Percentiles rank a stretch among this genome's conserved stretches.
Evolutionary conservation across 2,329 filamentous ascomycete species (phyloP).

Genomic region (Byssothecium circinans): DNA sequence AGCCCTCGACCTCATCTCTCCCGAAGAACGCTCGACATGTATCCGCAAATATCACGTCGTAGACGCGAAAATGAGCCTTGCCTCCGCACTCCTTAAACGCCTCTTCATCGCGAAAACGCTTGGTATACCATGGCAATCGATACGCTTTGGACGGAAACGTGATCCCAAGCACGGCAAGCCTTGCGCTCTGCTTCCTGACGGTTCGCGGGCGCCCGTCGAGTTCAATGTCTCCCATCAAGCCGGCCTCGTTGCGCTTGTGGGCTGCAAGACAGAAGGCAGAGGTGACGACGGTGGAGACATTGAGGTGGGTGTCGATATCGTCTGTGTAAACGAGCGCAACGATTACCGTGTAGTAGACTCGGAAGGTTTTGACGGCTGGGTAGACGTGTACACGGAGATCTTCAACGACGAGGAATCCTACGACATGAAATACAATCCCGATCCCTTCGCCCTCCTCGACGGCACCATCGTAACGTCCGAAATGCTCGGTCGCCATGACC

Average conservation of each 20-base stretch:
- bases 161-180: slow-evolving; percentile 55
- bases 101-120: slow-evolving; percentile 64
- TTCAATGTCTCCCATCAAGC: slow-evolving; percentile 83
- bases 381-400: slow-evolving; percentile 72
- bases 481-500: slow-evolving; percentile 48
- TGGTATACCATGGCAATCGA: slow-evolving; percentile 62
- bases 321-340: slow-evolving; percentile 71
- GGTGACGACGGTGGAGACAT: slow-evolving; percentile 27
- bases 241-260: slow-evolving; percentile 70
- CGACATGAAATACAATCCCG: slow-evolving; percentile 61
- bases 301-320: slow-evolving; percentile 73
- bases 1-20: slow-evolving; percentile 46
- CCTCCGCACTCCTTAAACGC: slow-evolving; percentile 73
- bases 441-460: slow-evolving; percentile 49
- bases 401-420: slow-evolving; percentile 64
- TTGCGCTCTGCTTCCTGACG: slow-evolving; percentile 50
- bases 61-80: slow-evolving; percentile 75
- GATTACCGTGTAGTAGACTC: slow-evolving; percentile 61
- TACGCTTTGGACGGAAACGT: slow-evolving; percentile 59
- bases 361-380: slow-evolving; percentile 66
- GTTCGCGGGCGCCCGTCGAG: slow-evolving; percentile 50
- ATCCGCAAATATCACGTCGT: slow-evolving; percentile 66
- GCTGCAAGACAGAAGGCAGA: slow-evolving; percentile 27
- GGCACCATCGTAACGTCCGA: slow-evolving; percentile 45
- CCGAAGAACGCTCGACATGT: slow-evolving; percentile 60